Evolutionary conservation across 805 yeast genomes (phyloP).

Genomic region (Suhomyces sp.): DNA sequence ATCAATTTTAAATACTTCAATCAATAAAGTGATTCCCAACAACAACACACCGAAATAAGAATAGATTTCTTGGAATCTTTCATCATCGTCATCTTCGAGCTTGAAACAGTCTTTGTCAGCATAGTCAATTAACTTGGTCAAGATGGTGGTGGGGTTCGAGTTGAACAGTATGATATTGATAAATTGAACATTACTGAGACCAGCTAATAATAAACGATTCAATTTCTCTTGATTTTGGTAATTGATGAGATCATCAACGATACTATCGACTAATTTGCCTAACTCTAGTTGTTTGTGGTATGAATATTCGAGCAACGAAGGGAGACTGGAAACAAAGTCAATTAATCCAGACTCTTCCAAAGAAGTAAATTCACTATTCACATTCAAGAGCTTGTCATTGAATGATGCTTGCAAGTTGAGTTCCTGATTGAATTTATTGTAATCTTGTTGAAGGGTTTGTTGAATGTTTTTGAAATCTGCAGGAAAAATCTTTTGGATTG

Average conservation of each 20-base stretch:
- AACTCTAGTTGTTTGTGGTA: slow-evolving; percentile 26
- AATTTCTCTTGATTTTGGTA: slow-evolving; percentile 33
- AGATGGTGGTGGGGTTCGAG: slow-evolving; percentile 5
- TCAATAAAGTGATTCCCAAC: slow-evolving; percentile 31
- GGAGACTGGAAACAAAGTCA: slow-evolving; percentile 24
- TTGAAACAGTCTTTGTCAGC: slow-evolving; percentile 16
- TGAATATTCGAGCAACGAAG: slow-evolving; percentile 22
- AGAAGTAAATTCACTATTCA: slow-evolving; percentile 41
- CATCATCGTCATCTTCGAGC: slow-evolving; percentile 53
- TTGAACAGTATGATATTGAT: slow-evolving; percentile 15
- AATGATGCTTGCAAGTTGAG: slow-evolving; percentile 25
- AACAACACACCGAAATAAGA: slow-evolving; percentile 66
- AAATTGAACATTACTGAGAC: slow-evolving; percentile 15
- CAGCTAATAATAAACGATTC: slow-evolving; percentile 13
- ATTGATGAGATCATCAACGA: slow-evolving; percentile 23
- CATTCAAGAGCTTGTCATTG: slow-evolving; percentile 30
- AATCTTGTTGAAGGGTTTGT: slow-evolving; percentile 27
- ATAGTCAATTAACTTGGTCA: slow-evolving; percentile 19
- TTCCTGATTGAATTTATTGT: slow-evolving; percentile 18
- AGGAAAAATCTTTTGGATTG: slow-evolving; percentile 28
- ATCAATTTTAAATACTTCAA: slow-evolving; percentile 27
- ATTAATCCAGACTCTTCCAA: slow-evolving; percentile 39
- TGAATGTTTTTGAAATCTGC: slow-evolving; percentile 24
- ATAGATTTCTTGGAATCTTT: slow-evolving; percentile 63
- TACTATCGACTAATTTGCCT: slow-evolving; percentile 15